These are phyloP conservation scores for Syncephalastrum sp. DNA, from an alignment of 371 early-diverging fungal genomes.

Conservation along the genomic window DNA sequence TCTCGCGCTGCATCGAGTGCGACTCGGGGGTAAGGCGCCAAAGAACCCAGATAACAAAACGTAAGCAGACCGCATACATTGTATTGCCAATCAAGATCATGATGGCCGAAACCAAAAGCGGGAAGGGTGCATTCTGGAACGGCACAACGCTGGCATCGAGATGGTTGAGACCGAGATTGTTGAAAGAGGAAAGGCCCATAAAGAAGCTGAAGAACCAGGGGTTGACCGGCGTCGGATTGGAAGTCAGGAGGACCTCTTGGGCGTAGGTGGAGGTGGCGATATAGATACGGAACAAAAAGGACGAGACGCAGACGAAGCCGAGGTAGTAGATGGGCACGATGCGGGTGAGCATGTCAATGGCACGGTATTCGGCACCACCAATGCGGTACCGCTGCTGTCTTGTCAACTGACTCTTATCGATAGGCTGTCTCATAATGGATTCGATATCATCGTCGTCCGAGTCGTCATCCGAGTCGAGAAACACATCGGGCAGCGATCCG, in stretches of 20 bases:
- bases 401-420: conserved; percentile 44
- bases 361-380: conserved; percentile 49
- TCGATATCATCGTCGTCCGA: conserved; percentile 23
- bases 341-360: conserved; percentile 33
- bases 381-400: conserved; percentile 40
- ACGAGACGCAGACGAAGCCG: conserved; percentile 26
- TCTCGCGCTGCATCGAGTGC: conserved; percentile 34
- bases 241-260: conserved; percentile 26
- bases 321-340: conserved; percentile 41
- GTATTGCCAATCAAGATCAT: conserved; percentile 46
- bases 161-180: conserved; percentile 40
- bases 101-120: conserved; percentile 31
- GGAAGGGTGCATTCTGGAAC: conserved; percentile 41
- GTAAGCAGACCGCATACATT: conserved; percentile 40
- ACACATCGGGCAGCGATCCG: conserved; percentile 5
- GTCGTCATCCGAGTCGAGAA: conserved; percentile 16
- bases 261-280: conserved; percentile 32
- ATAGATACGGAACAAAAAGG: conserved; percentile 32
- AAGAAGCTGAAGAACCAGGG: conserved; percentile 51
- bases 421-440: conserved; percentile 37
- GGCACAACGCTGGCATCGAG: conserved; percentile 45
- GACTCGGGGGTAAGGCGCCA: conserved; percentile 30
- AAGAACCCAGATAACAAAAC: conserved; percentile 42
- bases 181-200: conserved; percentile 32
- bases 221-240: conserved; percentile 33